Evolutionary conservation across 2,329 filamentous ascomycete genomes (phyloP).

Genomic region (Monilinia polystroma): DNA sequence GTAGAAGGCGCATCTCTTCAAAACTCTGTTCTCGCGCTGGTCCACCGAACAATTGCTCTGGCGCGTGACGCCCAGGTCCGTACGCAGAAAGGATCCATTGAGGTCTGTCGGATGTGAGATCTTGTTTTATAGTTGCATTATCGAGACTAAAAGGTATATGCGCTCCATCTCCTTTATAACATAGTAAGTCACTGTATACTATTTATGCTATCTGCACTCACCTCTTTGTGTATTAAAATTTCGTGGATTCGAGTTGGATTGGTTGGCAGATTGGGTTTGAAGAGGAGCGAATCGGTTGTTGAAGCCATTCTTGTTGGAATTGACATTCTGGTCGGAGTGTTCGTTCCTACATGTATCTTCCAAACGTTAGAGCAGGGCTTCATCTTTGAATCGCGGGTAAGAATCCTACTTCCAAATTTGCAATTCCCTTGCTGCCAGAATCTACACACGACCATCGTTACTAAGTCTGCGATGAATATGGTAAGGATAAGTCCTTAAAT

Average conservation of each 20-base stretch:
- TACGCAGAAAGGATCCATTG: conserved; percentile 87
- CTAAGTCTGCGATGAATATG: neutral
- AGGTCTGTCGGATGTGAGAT: conserved; percentile 70
- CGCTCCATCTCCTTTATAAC: conserved; percentile 13
- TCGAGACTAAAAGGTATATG: conserved; percentile 33
- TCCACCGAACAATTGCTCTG: conserved; percentile 81
- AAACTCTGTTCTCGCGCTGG: conserved; percentile 77
- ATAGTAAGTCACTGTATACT: conserved; percentile 8
- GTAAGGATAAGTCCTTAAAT: conserved; percentile 2
- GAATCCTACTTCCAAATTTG: conserved; percentile 45
- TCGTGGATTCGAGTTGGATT: conserved; percentile 28
- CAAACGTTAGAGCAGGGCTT: conserved; percentile 22
- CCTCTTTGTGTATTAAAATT: conserved; percentile 31
- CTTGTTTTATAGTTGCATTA: conserved; percentile 58
- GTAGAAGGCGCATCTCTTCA: conserved; percentile 81
- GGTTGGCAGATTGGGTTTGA: conserved; percentile 24
- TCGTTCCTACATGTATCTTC: conserved; percentile 59
- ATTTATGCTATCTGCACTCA: conserved; percentile 13
- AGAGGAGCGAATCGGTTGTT: conserved; percentile 41
- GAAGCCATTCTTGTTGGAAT: conserved; percentile 35
- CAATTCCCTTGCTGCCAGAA: conserved; percentile 66
- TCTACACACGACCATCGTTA: conserved; percentile 47
- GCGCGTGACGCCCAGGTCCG: conserved; percentile 72
- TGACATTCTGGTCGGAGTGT: conserved; percentile 45
- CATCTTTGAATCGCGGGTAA: neutral